Percentiles rank a stretch among this genome's conserved stretches.
phyloP scores from a whole-genome alignment of 352 stramenopile genomes.

The Blastocystis sp. region DNA sequence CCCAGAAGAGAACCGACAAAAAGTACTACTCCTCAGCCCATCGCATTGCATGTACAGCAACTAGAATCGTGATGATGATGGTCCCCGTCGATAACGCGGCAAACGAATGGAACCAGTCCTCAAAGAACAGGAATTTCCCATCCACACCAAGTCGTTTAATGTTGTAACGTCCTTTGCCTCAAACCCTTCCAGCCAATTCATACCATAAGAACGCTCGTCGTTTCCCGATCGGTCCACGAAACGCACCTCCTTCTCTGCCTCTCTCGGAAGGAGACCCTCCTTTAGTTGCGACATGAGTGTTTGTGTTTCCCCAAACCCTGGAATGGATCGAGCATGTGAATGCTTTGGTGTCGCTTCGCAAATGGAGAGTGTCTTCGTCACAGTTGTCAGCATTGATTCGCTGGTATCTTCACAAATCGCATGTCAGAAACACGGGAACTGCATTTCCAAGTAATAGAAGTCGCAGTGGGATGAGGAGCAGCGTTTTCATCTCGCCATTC shows the following conservation, averaged over 20 bases:
- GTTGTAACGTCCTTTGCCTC: neutral
- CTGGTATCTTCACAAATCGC: too few species aligned
- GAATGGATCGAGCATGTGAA: too few species aligned
- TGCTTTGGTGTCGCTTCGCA: too few species aligned
- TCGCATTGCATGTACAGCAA: slow-evolving; percentile 3
- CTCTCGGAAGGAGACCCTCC: neutral
- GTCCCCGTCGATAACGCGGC: slow-evolving; percentile 46
- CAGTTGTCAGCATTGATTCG: too few species aligned
- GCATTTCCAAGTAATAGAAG: too few species aligned
- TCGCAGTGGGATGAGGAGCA: neutral
- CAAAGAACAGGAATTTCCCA: neutral
- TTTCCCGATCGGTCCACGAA: slow-evolving; percentile 42
- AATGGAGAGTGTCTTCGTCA: too few species aligned
- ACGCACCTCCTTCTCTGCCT: neutral
- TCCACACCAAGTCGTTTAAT: slow-evolving; percentile 16
- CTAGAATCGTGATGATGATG: slow-evolving; percentile 60
- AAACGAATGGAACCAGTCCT: slow-evolving; percentile 70
- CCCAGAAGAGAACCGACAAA: slow-evolving; percentile 54
- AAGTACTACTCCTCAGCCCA: slow-evolving; percentile 29
- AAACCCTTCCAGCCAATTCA: neutral
- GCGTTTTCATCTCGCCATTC: slow-evolving; percentile 19
- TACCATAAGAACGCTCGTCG: slow-evolving; percentile 58
- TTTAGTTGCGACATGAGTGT: neutral
- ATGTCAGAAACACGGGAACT: too few species aligned
- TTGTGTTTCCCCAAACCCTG: too few species aligned